Evolutionary conservation across 306 rosid species (phyloP).

Genomic region (Dicorynia guianensis): DNA sequence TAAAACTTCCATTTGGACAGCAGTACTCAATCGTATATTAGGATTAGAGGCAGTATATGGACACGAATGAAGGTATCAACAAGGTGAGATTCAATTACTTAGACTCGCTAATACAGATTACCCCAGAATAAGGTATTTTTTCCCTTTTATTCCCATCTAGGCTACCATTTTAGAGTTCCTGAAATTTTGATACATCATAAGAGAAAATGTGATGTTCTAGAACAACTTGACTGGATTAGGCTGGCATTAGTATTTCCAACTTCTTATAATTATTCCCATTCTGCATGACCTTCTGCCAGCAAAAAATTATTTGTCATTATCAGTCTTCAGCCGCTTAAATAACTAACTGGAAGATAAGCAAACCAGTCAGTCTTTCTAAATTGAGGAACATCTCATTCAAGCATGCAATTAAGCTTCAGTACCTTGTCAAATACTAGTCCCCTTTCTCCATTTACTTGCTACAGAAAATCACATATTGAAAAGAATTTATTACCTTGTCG

Average conservation of each 20-base stretch:
- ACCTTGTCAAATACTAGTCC: slow-evolving; percentile 15
- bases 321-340: not conserved
- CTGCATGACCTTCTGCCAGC: not conserved
- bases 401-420: not conserved
- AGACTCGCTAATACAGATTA: too few species aligned
- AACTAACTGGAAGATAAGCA: not conserved
- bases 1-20: too few species aligned
- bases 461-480: slow-evolving; percentile 7
- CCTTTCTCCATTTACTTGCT: not conserved
- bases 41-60: too few species aligned
- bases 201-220: too few species aligned
- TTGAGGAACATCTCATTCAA: not conserved
- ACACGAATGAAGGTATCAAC: too few species aligned
- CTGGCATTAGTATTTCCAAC: not conserved
- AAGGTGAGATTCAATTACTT: too few species aligned
- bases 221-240: too few species aligned
- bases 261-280: not conserved
- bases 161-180: too few species aligned
- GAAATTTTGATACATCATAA: too few species aligned
- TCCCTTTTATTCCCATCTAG: too few species aligned
- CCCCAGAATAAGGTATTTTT: too few species aligned
- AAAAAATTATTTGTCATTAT: not conserved
- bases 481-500: slow-evolving; percentile 74
- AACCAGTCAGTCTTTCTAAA: not conserved
- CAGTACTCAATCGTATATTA: too few species aligned